Conservation (phyloP, 805 yeast species). For the Candida awuae region DNA sequence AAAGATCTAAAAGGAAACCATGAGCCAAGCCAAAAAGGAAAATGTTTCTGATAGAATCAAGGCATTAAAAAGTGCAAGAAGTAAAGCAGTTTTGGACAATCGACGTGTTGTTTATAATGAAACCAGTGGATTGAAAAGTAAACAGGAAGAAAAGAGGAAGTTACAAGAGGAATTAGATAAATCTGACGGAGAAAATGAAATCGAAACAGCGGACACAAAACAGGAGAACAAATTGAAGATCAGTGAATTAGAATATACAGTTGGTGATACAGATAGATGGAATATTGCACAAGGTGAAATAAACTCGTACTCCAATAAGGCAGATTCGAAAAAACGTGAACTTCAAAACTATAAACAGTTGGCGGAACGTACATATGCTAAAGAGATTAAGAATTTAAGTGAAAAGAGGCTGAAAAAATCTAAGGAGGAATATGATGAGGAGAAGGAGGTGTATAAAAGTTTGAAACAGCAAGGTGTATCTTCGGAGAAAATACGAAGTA, state of each 20-base stretch:
- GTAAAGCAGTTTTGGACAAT: slow-evolving; percentile 6
- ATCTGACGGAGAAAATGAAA: neutral
- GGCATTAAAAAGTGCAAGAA: slow-evolving; percentile 5
- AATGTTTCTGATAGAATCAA: slow-evolving; percentile 2
- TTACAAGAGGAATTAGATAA: neutral
- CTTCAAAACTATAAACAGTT: slow-evolving; percentile 44
- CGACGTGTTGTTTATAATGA: slow-evolving; percentile 12
- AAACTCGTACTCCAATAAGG: slow-evolving; percentile 28
- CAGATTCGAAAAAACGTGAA: slow-evolving; percentile 26
- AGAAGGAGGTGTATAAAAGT: slow-evolving; percentile 26
- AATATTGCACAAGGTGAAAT: neutral
- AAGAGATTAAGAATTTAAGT: slow-evolving; percentile 36
- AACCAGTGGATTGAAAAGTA: slow-evolving; percentile 2
- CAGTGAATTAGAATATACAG: slow-evolving; percentile 41
- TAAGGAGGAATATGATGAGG: slow-evolving; percentile 35
- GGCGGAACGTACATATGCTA: slow-evolving; percentile 54
- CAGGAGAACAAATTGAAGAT: slow-evolving; percentile 27
- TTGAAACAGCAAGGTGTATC: slow-evolving; percentile 19
- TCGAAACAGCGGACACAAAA: neutral
- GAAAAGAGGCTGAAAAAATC: slow-evolving; percentile 9
- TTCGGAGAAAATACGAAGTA: slow-evolving; percentile 18
- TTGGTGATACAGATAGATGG: slow-evolving; percentile 63
- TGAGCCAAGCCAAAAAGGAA: neutral
- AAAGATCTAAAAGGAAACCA: too few species aligned
- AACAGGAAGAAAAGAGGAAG: neutral